Percentiles rank a stretch among this genome's conserved stretches.
Conservation (phyloP, 2,329 filamentous ascomycete species). For the Cladosporium austrohemisphaericum region DNA sequence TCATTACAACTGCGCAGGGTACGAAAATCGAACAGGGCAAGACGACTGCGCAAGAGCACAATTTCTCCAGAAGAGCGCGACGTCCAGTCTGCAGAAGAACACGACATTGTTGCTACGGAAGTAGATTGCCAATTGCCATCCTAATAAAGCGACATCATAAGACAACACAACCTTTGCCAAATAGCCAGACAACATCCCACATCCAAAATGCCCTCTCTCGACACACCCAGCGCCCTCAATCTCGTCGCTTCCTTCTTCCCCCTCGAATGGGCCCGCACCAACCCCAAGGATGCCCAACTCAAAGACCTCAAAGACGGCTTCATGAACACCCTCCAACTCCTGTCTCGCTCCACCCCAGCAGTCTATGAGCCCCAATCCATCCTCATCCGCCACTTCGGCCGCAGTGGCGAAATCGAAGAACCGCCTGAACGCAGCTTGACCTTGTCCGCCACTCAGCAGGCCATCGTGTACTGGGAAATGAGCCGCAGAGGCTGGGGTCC, state of each 20-base stretch:
- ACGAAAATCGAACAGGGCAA: no score
- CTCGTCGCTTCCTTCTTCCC: conserved; percentile 13
- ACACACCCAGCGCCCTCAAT: background rate
- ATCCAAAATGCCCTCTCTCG: no score
- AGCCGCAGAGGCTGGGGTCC: conserved; percentile 15
- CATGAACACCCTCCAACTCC: conserved; percentile 14
- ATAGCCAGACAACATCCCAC: no score
- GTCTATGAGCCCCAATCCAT: conserved; percentile 3
- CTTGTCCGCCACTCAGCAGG: conserved; percentile 14
- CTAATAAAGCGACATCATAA: no score
- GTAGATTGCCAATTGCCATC: no score
- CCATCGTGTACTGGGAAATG: conserved; percentile 14
- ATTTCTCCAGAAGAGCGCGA: no score
- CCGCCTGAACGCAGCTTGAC: conserved; percentile 7
- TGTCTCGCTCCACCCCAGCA: background rate
- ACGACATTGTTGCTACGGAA: no score
- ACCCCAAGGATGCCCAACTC: background rate
- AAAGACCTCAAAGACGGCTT: conserved; percentile 10
- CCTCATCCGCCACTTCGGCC: conserved; percentile 17
- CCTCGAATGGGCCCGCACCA: conserved; percentile 11
- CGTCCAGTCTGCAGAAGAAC: no score
- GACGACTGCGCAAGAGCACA: no score
- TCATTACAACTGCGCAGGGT: no score
- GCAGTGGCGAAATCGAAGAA: conserved; percentile 8
- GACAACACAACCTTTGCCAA: no score